phyloP scores from a whole-genome alignment of 257 asterid genomes.

The Fraxinus quadrangulata region DNA sequence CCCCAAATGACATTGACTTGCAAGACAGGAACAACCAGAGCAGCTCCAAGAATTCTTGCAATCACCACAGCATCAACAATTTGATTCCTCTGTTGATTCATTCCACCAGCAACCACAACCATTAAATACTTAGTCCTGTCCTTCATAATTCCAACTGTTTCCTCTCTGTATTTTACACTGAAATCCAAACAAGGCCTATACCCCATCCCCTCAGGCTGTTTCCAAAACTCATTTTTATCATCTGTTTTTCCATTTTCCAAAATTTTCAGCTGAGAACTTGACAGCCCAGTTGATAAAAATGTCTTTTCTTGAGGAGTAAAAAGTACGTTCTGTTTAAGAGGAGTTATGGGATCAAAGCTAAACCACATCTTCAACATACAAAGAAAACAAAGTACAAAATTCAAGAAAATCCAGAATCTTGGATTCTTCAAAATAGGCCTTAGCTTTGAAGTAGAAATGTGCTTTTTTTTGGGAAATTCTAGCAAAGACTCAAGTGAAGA shows the following conservation, averaged over 20 bases:
- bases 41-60: constrained; percentile 94
- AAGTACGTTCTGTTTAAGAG: constrained; percentile 63
- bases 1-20: constrained; percentile 98
- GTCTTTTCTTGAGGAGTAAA: constrained; percentile 37
- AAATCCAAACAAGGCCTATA: constrained; percentile 84
- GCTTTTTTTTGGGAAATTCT: constrained; percentile 70
- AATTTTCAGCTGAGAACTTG: constrained; percentile 23
- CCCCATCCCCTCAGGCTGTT: constrained; percentile 91
- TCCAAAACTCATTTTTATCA: constrained; percentile 65
- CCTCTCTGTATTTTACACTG: constrained; percentile 45
- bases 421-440: constrained; percentile 51
- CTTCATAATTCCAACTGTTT: constrained; percentile 51
- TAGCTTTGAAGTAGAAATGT: constrained; percentile 33
- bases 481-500: constrained; percentile 72
- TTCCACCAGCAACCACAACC: constrained; percentile 93
- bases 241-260: constrained; percentile 26
- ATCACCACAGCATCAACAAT: constrained; percentile 97
- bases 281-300: constrained; percentile 28
- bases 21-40: constrained; percentile 86
- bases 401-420: constrained; percentile 52
- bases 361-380: constrained; percentile 62
- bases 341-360: constrained; percentile 50
- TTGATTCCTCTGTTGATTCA: constrained; percentile 98
- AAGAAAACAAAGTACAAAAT: constrained; percentile 46
- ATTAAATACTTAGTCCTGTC: constrained; percentile 70